phyloP scores from a whole-genome alignment of 1,284 basidiomycete genomes.

The Schizophyllum amplum region DNA sequence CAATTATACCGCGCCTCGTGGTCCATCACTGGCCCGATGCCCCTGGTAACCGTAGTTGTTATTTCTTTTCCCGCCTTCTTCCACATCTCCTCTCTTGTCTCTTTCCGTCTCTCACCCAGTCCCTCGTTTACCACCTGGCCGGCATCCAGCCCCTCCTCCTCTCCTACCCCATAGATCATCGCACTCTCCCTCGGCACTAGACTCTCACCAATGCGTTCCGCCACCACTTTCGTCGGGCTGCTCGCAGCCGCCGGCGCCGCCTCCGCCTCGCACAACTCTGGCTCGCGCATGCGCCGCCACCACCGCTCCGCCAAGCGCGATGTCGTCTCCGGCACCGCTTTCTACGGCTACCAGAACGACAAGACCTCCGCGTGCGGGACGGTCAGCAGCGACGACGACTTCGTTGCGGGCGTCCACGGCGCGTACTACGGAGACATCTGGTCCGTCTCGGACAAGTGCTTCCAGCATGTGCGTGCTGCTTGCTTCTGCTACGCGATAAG shows the following conservation, averaged over 20 bases:
- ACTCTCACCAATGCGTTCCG: not conserved
- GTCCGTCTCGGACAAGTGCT: conserved; percentile 11
- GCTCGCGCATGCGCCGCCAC: not conserved
- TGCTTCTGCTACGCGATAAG: no score
- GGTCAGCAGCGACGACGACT: conserved; percentile 11
- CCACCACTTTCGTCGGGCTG: not conserved
- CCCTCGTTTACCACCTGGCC: not conserved
- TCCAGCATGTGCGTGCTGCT: conserved; percentile 13
- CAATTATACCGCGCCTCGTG: not conserved
- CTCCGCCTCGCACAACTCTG: not conserved
- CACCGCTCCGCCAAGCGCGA: not conserved
- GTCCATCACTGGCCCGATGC: not conserved
- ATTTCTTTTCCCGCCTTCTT: not conserved
- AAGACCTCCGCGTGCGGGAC: conserved; percentile 14
- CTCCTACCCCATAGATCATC: not conserved
- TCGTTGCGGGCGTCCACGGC: conserved; percentile 13
- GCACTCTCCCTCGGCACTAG: not conserved
- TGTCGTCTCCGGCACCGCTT: conserved; percentile 6
- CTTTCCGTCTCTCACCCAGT: not conserved
- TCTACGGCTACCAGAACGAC: conserved; percentile 11
- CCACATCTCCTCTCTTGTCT: not conserved
- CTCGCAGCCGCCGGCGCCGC: not conserved
- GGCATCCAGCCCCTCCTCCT: not conserved
- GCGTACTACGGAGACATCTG: conserved; percentile 11
- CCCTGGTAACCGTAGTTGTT: not conserved